Conservation (phyloP, 108 stramenopile species). For the Pseudonitzschia pungens region DNA sequence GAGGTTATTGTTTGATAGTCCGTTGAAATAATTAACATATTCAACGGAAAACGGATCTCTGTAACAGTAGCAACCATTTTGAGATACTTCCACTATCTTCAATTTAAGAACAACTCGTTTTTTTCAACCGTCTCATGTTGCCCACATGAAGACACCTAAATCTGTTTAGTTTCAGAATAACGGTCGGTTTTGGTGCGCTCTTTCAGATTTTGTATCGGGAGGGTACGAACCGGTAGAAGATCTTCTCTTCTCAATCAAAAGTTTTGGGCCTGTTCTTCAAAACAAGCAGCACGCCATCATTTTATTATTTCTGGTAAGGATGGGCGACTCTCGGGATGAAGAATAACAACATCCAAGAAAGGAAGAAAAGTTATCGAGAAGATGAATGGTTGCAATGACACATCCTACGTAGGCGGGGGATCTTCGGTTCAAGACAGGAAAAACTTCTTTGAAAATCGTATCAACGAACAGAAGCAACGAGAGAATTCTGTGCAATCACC, state of each 20-base stretch:
- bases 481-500: neutral
- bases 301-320: neutral
- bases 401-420: neutral
- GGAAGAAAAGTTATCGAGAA: neutral
- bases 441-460: constrained; percentile 4
- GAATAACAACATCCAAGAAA: neutral
- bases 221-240: too few species aligned
- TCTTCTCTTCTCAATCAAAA: too few species aligned
- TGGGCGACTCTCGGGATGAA: neutral
- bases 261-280: too few species aligned
- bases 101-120: neutral
- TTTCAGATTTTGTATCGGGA: too few species aligned
- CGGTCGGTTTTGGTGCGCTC: neutral
- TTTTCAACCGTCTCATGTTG: neutral
- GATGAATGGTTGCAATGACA: neutral
- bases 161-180: neutral
- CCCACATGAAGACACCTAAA: neutral
- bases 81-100: neutral
- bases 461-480: constrained; percentile 4
- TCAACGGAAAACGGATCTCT: constrained; percentile 1
- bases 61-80: neutral
- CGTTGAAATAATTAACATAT: neutral
- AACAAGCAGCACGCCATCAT: neutral
- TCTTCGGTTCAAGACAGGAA: constrained; percentile 7
- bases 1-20: neutral